A percentile compares a stretch with the other conserved stretches of the same genome.
These are phyloP conservation scores for Diaporthe sp. DNA, from an alignment of 2,329 filamentous ascomycete genomes.

Conservation along the genomic window DNA sequence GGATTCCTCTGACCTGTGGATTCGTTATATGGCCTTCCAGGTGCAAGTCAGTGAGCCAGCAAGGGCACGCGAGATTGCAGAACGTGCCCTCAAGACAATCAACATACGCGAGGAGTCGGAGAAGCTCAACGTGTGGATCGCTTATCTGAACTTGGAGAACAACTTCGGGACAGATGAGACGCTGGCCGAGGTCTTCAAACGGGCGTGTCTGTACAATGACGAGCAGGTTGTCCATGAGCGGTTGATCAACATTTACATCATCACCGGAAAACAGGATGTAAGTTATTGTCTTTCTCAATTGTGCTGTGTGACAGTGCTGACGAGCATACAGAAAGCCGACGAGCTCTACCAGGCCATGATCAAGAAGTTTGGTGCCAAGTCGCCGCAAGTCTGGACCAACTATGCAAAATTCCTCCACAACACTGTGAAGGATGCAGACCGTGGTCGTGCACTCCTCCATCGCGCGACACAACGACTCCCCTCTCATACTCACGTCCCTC, in stretches of 20 bases:
- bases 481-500: constrained; percentile 71
- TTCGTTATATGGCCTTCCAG: constrained; percentile 99
- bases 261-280: constrained; percentile 87
- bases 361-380: constrained; percentile 89
- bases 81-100: constrained; percentile 92
- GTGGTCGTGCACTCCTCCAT: constrained; percentile 82
- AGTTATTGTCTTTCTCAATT: constrained; percentile 50
- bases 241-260: constrained; percentile 94
- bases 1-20: constrained; percentile 94
- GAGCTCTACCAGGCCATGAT: constrained; percentile 86
- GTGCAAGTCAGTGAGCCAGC: constrained; percentile 90
- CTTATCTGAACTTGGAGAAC: constrained; percentile 93
- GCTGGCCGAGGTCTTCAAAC: constrained; percentile 88
- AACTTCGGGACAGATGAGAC: constrained; percentile 88
- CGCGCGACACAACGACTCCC: constrained; percentile 89
- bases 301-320: constrained; percentile 9
- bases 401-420: constrained; percentile 94
- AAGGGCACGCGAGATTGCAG: constrained; percentile 89
- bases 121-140: constrained; percentile 96
- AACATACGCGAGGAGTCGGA: constrained; percentile 91
- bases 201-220: constrained; percentile 95
- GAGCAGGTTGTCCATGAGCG: constrained; percentile 90
- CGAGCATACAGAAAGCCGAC: constrained; percentile 80
- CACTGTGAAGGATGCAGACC: constrained; percentile 77
- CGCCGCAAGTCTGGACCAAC: constrained; percentile 89